These are phyloP conservation scores for Cicer yamashitae DNA, from an alignment of 306 rosid genomes.

Conservation along the genomic window DNA sequence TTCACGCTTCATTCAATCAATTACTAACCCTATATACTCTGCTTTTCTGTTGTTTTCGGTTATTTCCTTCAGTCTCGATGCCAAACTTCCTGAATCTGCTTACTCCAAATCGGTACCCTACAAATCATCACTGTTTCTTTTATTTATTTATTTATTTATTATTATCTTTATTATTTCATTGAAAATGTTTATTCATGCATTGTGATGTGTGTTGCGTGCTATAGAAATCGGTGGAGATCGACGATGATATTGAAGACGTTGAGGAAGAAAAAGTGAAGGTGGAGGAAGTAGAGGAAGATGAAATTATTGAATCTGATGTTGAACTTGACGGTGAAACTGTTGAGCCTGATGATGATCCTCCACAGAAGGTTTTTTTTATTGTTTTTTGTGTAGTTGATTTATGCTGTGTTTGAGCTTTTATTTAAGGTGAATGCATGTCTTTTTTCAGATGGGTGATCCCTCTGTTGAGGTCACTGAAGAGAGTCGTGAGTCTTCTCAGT, in stretches of 20 bases:
- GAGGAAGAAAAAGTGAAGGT: conserved; percentile 48
- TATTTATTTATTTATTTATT: not conserved
- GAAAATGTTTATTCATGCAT: conserved; percentile 10
- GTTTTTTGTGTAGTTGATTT: not conserved
- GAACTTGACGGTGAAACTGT: conserved; percentile 85
- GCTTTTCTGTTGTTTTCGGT: not conserved
- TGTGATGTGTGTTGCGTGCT: conserved; percentile 23
- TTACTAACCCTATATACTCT: not conserved
- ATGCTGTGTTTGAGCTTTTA: not conserved
- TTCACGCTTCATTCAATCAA: not conserved
- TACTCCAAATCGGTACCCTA: conserved; percentile 64
- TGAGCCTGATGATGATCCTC: conserved; percentile 82
- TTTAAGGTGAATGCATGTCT: not conserved
- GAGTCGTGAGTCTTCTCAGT: conserved; percentile 77
- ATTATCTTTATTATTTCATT: not conserved
- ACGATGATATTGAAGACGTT: conserved; percentile 66
- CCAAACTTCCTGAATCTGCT: conserved; percentile 62
- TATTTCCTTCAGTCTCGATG: conserved; percentile 64
- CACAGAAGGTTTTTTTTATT: conserved; percentile 71
- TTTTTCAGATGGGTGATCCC: conserved; percentile 82
- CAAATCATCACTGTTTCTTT: not conserved
- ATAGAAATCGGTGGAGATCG: conserved; percentile 65
- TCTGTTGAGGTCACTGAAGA: conserved; percentile 79
- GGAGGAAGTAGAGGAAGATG: conserved; percentile 77
- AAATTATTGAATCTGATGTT: conserved; percentile 80